These are phyloP conservation scores for Castanea sativa DNA, from an alignment of 306 rosid genomes.

Conservation along the genomic window DNA sequence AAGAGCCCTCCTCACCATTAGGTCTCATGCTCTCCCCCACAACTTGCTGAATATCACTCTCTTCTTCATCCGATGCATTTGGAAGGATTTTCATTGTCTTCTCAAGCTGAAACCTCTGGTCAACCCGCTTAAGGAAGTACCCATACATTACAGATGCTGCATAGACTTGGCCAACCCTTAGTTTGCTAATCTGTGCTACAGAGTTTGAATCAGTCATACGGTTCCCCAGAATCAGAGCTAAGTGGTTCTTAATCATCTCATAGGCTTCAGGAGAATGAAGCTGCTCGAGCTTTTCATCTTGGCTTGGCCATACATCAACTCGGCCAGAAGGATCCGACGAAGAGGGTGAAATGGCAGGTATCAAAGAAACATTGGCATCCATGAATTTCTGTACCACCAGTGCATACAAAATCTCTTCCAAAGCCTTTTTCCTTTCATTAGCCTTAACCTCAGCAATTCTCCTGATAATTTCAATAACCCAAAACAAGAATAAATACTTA, in stretches of 20 bases:
- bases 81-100: constrained; percentile 86
- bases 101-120: constrained; percentile 93
- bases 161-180: constrained; percentile 88
- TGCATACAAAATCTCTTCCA: constrained; percentile 83
- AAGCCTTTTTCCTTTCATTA: constrained; percentile 67
- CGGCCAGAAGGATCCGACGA: constrained; percentile 44
- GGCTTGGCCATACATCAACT: constrained; percentile 72
- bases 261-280: constrained; percentile 81
- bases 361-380: constrained; percentile 73
- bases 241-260: constrained; percentile 86
- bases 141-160: constrained; percentile 96
- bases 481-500: constrained; percentile 7
- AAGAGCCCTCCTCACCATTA: constrained; percentile 22
- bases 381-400: constrained; percentile 85
- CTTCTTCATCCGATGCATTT: constrained; percentile 35
- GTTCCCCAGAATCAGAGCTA: constrained; percentile 72
- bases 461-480: constrained; percentile 44
- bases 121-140: constrained; percentile 86
- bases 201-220: constrained; percentile 59
- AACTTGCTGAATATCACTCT: constrained; percentile 30
- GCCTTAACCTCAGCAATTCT: constrained; percentile 92
- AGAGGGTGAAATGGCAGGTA: constrained; percentile 49
- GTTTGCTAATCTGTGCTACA: constrained; percentile 77
- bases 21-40: constrained; percentile 33
- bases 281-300: constrained; percentile 64